Percentiles rank a stretch among this genome's conserved stretches.
These are phyloP conservation scores for Phytophthora hybrid DNA, from an alignment of 352 stramenopile genomes.

Conservation along the genomic window DNA sequence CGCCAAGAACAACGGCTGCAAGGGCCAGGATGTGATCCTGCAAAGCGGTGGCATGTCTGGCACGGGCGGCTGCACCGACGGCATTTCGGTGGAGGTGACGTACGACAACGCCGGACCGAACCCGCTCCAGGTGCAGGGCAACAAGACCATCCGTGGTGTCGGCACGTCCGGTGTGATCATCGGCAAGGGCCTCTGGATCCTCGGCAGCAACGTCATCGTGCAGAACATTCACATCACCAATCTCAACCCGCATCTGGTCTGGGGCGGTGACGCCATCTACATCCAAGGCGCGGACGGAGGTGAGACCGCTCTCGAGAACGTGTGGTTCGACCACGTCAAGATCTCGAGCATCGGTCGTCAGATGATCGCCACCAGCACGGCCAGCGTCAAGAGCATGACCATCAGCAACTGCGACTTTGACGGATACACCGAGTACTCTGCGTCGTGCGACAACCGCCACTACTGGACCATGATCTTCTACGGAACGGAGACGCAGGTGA, in stretches of 20 bases:
- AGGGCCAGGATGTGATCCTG: constrained; percentile 41
- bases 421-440: constrained; percentile 44
- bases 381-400: constrained; percentile 44
- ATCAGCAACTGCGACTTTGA: constrained; percentile 62
- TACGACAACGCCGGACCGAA: constrained; percentile 37
- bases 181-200: constrained; percentile 28
- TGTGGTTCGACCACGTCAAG: constrained; percentile 29
- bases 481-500: constrained; percentile 47
- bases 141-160: constrained; percentile 35
- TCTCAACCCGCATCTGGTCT: constrained; percentile 37
- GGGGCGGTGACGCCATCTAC: constrained; percentile 43
- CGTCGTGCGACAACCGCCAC: constrained; percentile 48
- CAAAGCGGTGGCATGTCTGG: constrained; percentile 18
- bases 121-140: constrained; percentile 22
- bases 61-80: constrained; percentile 32
- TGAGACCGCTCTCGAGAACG: constrained; percentile 23
- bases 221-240: constrained; percentile 42
- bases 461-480: constrained; percentile 62
- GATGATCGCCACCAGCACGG: constrained; percentile 46
- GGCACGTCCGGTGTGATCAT: constrained; percentile 26
- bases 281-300: constrained; percentile 33
- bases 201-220: constrained; percentile 42
- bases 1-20: constrained; percentile 38
- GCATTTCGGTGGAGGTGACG: constrained; percentile 32
- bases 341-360: constrained; percentile 37